phyloP scores from a whole-genome alignment of 768 basidiomycete genomes.

The Rhizopogon vinicolor region DNA sequence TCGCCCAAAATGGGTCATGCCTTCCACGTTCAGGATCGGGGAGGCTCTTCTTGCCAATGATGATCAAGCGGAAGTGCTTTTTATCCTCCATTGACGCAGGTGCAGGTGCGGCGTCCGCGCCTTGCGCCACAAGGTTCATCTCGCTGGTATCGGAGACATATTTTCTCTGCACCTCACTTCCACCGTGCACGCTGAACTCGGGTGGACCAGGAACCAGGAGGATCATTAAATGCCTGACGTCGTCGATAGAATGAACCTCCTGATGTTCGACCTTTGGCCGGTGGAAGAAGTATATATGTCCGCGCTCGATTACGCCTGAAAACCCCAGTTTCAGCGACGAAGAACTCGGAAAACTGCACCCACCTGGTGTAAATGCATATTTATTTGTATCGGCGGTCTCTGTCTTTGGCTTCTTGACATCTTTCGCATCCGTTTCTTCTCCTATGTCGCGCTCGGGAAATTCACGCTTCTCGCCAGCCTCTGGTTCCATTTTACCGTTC shows the following conservation, averaged over 20 bases:
- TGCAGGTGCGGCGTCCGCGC: slow-evolving; percentile 48
- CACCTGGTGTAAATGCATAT: slow-evolving; percentile 9
- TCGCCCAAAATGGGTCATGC: slow-evolving; percentile 51
- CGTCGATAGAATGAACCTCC: slow-evolving; percentile 50
- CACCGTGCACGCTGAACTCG: slow-evolving; percentile 26
- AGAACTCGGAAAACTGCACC: not conserved
- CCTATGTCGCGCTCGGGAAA: slow-evolving; percentile 16
- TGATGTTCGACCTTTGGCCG: slow-evolving; percentile 51
- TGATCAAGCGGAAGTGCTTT: slow-evolving; percentile 46
- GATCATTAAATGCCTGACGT: slow-evolving; percentile 55
- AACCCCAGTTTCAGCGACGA: not conserved
- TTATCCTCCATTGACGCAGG: slow-evolving; percentile 28
- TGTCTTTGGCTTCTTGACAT: slow-evolving; percentile 12
- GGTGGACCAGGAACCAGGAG: slow-evolving; percentile 55
- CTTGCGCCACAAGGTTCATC: slow-evolving; percentile 38
- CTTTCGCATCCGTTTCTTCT: slow-evolving; percentile 7
- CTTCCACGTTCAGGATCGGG: slow-evolving; percentile 43
- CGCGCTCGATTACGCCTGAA: slow-evolving; percentile 51
- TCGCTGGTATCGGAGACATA: slow-evolving; percentile 15
- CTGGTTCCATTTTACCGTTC: slow-evolving; percentile 21
- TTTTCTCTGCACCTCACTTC: slow-evolving; percentile 9
- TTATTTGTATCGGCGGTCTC: slow-evolving; percentile 13
- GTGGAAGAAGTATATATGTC: slow-evolving; percentile 64
- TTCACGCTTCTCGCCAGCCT: slow-evolving; percentile 20
- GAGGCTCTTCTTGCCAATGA: slow-evolving; percentile 54